Conservation (phyloP, 2,329 filamentous ascomycete species). For the Verruconis gallopava region DNA sequence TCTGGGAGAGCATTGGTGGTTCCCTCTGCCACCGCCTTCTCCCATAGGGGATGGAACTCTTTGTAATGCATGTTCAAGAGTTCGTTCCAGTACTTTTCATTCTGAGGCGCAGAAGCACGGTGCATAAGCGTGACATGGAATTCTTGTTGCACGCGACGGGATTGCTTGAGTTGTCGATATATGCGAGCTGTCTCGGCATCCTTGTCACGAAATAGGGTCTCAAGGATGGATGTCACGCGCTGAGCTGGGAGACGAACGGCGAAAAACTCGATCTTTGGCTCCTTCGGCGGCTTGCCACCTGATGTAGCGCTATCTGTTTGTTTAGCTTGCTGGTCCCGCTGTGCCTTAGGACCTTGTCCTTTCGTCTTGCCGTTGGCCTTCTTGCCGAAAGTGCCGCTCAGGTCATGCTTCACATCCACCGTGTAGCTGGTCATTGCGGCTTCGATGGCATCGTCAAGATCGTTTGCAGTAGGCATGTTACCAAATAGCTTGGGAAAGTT, state of each 20-base stretch:
- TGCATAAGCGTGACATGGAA: conserved; percentile 97
- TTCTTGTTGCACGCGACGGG: conserved; percentile 61
- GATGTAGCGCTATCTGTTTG: not conserved
- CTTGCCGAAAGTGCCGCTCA: conserved; percentile 45
- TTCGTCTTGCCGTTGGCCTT: conserved; percentile 18
- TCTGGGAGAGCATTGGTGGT: conserved; percentile 28
- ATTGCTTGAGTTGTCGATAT: conserved; percentile 62
- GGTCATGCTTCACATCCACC: conserved; percentile 62
- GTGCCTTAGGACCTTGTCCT: conserved; percentile 18
- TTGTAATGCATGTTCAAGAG: conserved; percentile 49
- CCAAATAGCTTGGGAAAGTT: conserved; percentile 65
- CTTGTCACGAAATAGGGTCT: conserved; percentile 52
- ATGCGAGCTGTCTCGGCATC: conserved; percentile 47
- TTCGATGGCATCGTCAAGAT: conserved; percentile 69
- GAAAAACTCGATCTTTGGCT: conserved; percentile 50
- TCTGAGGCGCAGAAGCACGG: conserved; percentile 46
- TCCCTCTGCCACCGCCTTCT: conserved; percentile 16
- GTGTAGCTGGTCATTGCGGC: conserved; percentile 63
- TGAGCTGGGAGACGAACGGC: conserved; percentile 41
- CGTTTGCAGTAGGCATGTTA: conserved; percentile 54
- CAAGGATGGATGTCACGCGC: conserved; percentile 46
- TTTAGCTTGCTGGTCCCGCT: conserved; percentile 26
- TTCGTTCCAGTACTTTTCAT: conserved; percentile 61
- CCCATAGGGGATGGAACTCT: conserved; percentile 26
- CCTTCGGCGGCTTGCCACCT: conserved; percentile 20